Evolutionary conservation across 2,329 filamentous ascomycete genomes (phyloP).

Genomic region (Diaporthe sp.): DNA sequence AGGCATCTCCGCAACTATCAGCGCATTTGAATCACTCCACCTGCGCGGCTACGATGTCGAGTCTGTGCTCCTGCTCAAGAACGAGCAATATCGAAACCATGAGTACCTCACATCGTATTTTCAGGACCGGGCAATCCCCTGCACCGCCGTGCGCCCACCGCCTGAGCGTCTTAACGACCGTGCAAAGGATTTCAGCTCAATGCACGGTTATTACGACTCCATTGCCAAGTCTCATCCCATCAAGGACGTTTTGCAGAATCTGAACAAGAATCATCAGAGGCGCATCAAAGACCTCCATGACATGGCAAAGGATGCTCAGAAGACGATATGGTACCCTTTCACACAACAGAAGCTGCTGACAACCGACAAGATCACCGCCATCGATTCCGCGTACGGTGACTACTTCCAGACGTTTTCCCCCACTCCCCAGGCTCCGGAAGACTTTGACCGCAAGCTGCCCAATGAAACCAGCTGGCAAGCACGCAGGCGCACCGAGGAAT

Average conservation of each 20-base stretch:
- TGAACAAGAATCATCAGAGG: slow-evolving; percentile 38
- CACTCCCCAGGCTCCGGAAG: background rate
- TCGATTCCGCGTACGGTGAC: slow-evolving; percentile 84
- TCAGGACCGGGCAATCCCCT: slow-evolving; percentile 65
- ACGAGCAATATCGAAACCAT: slow-evolving; percentile 74
- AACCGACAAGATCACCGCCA: slow-evolving; percentile 73
- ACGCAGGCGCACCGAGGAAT: slow-evolving; percentile 17
- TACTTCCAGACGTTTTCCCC: slow-evolving; percentile 72
- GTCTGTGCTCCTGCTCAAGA: slow-evolving; percentile 74
- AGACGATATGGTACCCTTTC: slow-evolving; percentile 86
- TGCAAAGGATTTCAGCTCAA: slow-evolving; percentile 53
- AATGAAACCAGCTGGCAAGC: background rate
- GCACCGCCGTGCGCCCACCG: slow-evolving; percentile 68
- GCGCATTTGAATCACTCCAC: slow-evolving; percentile 80
- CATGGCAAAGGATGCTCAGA: slow-evolving; percentile 70
- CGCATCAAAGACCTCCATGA: slow-evolving; percentile 69
- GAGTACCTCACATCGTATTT: slow-evolving; percentile 78
- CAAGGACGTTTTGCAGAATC: background rate
- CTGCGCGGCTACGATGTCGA: slow-evolving; percentile 84
- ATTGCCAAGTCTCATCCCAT: background rate
- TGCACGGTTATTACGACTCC: background rate
- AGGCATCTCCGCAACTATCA: slow-evolving; percentile 83
- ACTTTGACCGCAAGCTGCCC: background rate
- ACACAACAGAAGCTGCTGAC: slow-evolving; percentile 78
- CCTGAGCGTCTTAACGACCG: slow-evolving; percentile 57